phyloP scores from a whole-genome alignment of 2,329 filamentous ascomycete genomes.

The Aspergillus proliferans region DNA sequence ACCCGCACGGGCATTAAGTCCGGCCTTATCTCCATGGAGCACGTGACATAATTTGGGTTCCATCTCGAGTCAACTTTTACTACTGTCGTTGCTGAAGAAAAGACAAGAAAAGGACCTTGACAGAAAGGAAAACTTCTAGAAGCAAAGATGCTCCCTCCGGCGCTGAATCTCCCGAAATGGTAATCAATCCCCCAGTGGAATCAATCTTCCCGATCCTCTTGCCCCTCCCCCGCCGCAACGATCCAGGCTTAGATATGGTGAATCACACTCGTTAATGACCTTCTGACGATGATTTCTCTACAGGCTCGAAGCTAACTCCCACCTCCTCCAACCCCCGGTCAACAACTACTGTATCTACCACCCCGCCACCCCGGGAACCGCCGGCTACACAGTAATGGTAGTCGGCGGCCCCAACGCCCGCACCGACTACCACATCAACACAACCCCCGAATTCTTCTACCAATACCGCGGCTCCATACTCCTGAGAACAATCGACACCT shows the following conservation, averaged over 20 bases:
- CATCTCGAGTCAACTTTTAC: background rate
- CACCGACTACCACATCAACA: constrained; percentile 98
- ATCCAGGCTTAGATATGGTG: background rate
- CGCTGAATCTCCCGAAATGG: constrained; percentile 44
- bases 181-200: constrained; percentile 11
- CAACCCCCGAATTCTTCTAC: constrained; percentile 96
- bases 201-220: background rate
- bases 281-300: background rate
- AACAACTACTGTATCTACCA: constrained; percentile 98
- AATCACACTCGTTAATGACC: background rate
- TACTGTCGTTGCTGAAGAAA: background rate
- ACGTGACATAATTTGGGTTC: too few relatives aligned
- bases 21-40: constrained; percentile 19
- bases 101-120: background rate
- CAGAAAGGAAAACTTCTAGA: background rate
- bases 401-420: constrained; percentile 93
- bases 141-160: constrained; percentile 29
- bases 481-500: constrained; percentile 76
- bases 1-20: constrained; percentile 20
- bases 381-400: constrained; percentile 86
- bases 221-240: constrained; percentile 12
- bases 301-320: constrained; percentile 86
- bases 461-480: constrained; percentile 91
- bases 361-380: constrained; percentile 58
- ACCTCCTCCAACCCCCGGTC: constrained; percentile 86